A percentile compares a stretch with the other conserved stretches of the same genome.
These are phyloP conservation scores for Botrytis medusae DNA, from an alignment of 2,329 filamentous ascomycete species.

Conservation along the genomic window DNA sequence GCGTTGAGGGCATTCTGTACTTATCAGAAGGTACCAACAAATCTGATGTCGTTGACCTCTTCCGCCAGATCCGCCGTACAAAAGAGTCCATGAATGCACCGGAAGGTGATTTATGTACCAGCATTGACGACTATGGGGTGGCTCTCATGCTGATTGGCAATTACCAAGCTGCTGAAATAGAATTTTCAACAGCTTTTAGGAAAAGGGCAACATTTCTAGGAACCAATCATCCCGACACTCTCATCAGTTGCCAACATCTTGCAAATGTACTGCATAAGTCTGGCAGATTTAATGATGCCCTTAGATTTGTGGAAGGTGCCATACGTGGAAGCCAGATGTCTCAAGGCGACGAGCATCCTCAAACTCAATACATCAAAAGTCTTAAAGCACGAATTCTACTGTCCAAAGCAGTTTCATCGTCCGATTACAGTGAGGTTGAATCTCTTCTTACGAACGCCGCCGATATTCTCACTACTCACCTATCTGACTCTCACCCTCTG, in stretches of 20 bases:
- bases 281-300: slow-evolving; percentile 31
- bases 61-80: slow-evolving; percentile 24
- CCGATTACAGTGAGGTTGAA: slow-evolving; percentile 32
- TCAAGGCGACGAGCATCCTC: slow-evolving; percentile 31
- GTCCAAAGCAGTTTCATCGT: slow-evolving; percentile 26
- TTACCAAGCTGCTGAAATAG: slow-evolving; percentile 28
- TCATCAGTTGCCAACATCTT: slow-evolving; percentile 31
- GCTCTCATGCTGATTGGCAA: slow-evolving; percentile 30
- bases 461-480: slow-evolving; percentile 25
- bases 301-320: slow-evolving; percentile 29
- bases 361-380: slow-evolving; percentile 32
- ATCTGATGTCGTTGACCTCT: slow-evolving; percentile 27
- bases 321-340: slow-evolving; percentile 30
- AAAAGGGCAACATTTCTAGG: slow-evolving; percentile 29
- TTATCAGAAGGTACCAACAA: slow-evolving; percentile 30
- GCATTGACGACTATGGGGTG: slow-evolving; percentile 21
- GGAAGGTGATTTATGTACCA: slow-evolving; percentile 15
- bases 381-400: slow-evolving; percentile 30
- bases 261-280: slow-evolving; percentile 29
- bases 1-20: slow-evolving; percentile 31
- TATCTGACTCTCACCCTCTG: slow-evolving; percentile 31
- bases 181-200: slow-evolving; percentile 30
- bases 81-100: slow-evolving; percentile 15
- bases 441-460: slow-evolving; percentile 27
- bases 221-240: slow-evolving; percentile 30